Base-by-base conservation (phyloP, 306 rosid species). In the Senna tora region DNA sequence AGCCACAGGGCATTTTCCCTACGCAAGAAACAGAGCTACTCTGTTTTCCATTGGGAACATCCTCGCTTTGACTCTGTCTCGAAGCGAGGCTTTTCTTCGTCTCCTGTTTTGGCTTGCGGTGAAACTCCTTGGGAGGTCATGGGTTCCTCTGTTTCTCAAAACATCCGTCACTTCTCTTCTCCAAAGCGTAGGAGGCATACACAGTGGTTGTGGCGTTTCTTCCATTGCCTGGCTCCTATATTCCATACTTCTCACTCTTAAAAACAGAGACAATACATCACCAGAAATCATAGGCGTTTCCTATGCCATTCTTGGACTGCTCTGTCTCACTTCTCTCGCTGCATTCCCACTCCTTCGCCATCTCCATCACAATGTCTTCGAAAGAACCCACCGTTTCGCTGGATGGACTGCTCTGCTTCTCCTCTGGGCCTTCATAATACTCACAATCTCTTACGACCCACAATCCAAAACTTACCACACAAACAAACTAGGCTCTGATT, bases 301-400 rank as follows among this genome's bases (percentile, higher is more conserved):
- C 10, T 67, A 74, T 2, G 16, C 78, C 22, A 83, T 86, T 69
- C 87, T 86, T 9, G 74, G 67, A 67, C 87, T 86, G 17, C 85
- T 86, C 0, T 80, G 68, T 19, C 78, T 83, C 36, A 70, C 87
- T 64, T 83, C 84, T n/a, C 22, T 83, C 4, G 85, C 90, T 1
- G 87, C 85, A 12, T 86, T 83, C 71, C 86, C 90, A 1, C 82
- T 86, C 6, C 71, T 83, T 39, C 87, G 90, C 7, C 90, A 86
- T 69, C 85, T 86, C 30, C 82, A 86, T 38, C 87, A 86, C 80
- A 86, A 86, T 9, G 64, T 83, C 0, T 86, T 83, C 15, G 87
- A 86, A 61, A 72, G 90, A 42, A 67, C 77, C 0, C 87, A 86
- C 73, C 85, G 87, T 6, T 80, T 83, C 5, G 80, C 87, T 0